Base-by-base conservation (phyloP, 768 basidiomycete species). In the Brasilioporus rufonigricans region DNA sequence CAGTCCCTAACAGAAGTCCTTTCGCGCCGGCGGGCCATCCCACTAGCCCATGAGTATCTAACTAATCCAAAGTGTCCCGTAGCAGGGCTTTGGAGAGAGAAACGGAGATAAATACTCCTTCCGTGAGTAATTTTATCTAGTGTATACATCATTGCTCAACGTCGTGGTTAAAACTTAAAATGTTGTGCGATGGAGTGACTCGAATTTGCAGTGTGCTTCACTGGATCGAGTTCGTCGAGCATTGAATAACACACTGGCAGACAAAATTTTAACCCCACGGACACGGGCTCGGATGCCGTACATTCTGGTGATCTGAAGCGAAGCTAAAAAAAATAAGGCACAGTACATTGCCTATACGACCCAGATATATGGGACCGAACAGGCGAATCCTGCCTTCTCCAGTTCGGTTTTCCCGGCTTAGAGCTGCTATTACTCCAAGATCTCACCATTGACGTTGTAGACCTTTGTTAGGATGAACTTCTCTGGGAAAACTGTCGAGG, bases 271-370 rank as follows among this genome's bases (percentile, higher is more conserved):
- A n/a, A 53, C 52, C 31, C 29, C 19, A 26, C 12, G 26, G 24
- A 14, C 40, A n/a, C 19, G 14, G 11, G 10, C 24, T 29, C 18
- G 14, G 32, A 50, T 66, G 58, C 58, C 58, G 52, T 53, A 55
- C 55, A 41, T 55, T 60, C 46, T 38, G 16, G 40, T 19, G 47
- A 48, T 49, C 55, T 51, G 39, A 50, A 16, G 44, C 45, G 23
- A 44, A 49, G 18, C 24, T 48, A 40, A 39, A 58, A 2, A 31
- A 43, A 39, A 58, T 3, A 31, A 43, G 14, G 23, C 24, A 39
- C 44, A 39, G 21, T 12, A 16, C 43, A 52, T 56, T 52, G 49
- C 40, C 26, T 56, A 59, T 46, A 50, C 14, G 47, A 40, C 51
- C 48, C 46, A 52, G 19, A 32, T n/a, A 43, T 27, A 44, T 35